A percentile compares a stretch with the other conserved stretches of the same genome.
Conservation (phyloP, 257 asterid species). For the Scutellaria baicalensis region DNA sequence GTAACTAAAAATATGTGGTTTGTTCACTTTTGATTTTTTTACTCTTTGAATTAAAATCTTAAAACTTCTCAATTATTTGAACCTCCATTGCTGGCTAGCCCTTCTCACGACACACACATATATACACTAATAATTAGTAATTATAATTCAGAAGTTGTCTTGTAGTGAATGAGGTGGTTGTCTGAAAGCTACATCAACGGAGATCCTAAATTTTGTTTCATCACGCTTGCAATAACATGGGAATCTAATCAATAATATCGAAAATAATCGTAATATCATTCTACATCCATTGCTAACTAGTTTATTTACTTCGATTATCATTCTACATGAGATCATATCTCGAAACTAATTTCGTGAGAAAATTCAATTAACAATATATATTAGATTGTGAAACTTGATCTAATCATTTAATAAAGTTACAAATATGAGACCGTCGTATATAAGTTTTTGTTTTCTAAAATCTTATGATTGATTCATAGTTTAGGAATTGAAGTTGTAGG, state of each 20-base stretch:
- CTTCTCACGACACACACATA: conserved; percentile 29
- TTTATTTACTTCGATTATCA: no score
- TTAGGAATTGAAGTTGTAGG: not conserved
- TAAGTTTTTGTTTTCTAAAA: no score
- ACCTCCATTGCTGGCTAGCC: conserved; percentile 30
- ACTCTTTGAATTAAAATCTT: conserved; percentile 12
- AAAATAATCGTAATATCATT: no score
- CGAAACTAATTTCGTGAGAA: no score
- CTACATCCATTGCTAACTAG: no score
- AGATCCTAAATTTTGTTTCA: conserved; percentile 27
- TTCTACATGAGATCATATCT: no score
- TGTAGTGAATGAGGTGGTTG: conserved; percentile 28
- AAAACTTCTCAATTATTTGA: conserved; percentile 38
- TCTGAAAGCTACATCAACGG: conserved; percentile 45
- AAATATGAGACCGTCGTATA: no score
- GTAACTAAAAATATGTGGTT: no score
- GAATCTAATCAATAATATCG: conserved; percentile 10
- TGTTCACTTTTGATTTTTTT: not conserved
- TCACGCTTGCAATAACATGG: conserved; percentile 16
- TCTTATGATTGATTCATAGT: no score
- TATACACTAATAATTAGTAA: not conserved
- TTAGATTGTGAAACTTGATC: no score
- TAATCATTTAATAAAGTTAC: no score
- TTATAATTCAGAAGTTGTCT: not conserved
- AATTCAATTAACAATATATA: no score